Evolutionary conservation across 306 rosid genomes (phyloP), one percentile per base, ranked within the genome.

Genomic region (Fragaria ananassa): DNA sequence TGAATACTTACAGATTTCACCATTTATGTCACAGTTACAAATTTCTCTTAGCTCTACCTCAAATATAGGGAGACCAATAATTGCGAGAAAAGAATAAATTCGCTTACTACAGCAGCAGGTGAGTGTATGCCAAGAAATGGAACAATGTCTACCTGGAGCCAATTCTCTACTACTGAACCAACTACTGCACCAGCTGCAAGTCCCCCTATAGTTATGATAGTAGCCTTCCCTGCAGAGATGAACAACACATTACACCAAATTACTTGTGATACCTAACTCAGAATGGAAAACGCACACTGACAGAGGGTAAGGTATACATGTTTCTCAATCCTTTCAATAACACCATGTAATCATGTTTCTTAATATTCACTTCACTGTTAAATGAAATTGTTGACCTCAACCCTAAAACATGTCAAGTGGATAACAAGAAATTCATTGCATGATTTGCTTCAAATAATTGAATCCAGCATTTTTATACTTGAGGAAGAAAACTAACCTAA

Each of bases 71-170:
- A 95, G 80, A 91, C 96, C 85, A 92, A 86, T 81, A 95, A 89
- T 81, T 95, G 97, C 71, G 95, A 95, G 68, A 95, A n/a, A 45
- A 95, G 84, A 71, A 95, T 74, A 81, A 95, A 82, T 88, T 95
- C 99, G 66, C 91, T 86, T 70, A 92, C 89, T 80, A 95, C 90
- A 61, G 97, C 91, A 76, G 97, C 99, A 82, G 99, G 99, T 75
- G 96, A 92, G 84, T 87, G 93, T 75, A 95, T 81, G 78, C 97
- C 99, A 68, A 95, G 89, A 85, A 95, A 91, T 45, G 99, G 99
- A 81, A 95, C 96, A 74, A 95, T 72, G 83, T 95, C 99, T 37
- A 95, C 99, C 83, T 95, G 99, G 85, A 95, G 85, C 97, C 93
- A 95, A 85, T 80, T 92, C 88, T 95, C 99, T 72, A 95, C 90